Evolutionary conservation across 176 grass and related monocot species (phyloP).

Genomic region (Luzula sylvatica): DNA sequence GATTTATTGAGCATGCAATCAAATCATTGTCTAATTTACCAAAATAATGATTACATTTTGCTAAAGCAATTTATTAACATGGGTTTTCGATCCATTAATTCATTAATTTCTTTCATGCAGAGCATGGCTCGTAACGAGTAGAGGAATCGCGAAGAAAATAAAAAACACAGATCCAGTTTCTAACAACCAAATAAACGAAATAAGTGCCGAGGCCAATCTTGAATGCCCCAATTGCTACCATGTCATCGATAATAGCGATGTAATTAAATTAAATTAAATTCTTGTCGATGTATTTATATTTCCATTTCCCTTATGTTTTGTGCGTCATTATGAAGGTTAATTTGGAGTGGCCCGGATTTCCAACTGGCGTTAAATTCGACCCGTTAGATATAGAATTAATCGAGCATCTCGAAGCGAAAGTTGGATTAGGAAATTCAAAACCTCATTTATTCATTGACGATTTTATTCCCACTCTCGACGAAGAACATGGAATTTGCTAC

Average conservation of each 20-base stretch:
- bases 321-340: constrained; percentile 39
- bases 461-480: constrained; percentile 68
- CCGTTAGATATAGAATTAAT: constrained; percentile 66
- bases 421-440: constrained; percentile 34
- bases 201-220: constrained; percentile 36
- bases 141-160: constrained; percentile 83
- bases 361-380: constrained; percentile 88
- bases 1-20: neutral
- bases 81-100: neutral
- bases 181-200: constrained; percentile 44
- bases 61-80: neutral
- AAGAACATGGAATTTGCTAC: constrained; percentile 69
- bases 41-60: neutral
- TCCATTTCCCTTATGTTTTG: neutral
- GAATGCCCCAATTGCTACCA: constrained; percentile 83
- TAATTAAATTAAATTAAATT: constrained; percentile 34
- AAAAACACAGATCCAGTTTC: constrained; percentile 29
- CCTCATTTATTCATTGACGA: constrained; percentile 71
- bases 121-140: constrained; percentile 63
- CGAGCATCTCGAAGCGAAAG: constrained; percentile 61
- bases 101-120: constrained; percentile 25
- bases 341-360: constrained; percentile 61
- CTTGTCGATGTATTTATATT: no score
- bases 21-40: constrained; percentile 1
- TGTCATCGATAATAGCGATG: constrained; percentile 77